Evolutionary conservation across 23 red algal species (phyloP).

Genomic region (Chondrus crispus): DNA sequence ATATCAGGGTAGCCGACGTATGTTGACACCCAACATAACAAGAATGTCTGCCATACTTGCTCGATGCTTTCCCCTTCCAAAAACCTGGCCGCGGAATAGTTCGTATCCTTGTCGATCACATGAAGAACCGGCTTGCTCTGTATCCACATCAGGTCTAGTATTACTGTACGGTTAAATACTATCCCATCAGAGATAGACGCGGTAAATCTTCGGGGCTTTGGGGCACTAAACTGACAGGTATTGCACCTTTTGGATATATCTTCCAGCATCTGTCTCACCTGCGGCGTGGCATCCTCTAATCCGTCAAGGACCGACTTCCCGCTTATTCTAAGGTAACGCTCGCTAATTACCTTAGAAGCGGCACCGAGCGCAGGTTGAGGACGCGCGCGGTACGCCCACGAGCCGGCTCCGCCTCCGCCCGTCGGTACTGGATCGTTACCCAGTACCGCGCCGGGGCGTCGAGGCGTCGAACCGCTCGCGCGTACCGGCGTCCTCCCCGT

Average conservation of each 20-base stretch:
- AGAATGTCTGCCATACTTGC: slow-evolving; percentile 18
- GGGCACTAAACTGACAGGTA: neutral
- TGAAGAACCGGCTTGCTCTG: slow-evolving; percentile 27
- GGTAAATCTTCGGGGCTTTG: neutral
- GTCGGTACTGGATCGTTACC: too few relatives aligned
- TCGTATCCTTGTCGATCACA: slow-evolving; percentile 5
- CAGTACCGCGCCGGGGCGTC: too few relatives aligned
- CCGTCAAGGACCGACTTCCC: too few relatives aligned
- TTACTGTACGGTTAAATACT: slow-evolving; percentile 8
- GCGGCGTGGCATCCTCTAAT: too few relatives aligned
- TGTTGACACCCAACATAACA: slow-evolving; percentile 8
- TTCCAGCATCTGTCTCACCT: neutral
- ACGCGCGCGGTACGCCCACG: too few relatives aligned
- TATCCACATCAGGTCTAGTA: slow-evolving; percentile 14
- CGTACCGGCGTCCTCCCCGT: too few relatives aligned
- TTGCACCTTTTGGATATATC: neutral
- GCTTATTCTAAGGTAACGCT: too few relatives aligned
- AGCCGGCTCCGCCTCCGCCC: too few relatives aligned
- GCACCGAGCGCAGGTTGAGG: too few relatives aligned
- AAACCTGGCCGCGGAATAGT: slow-evolving; percentile 23
- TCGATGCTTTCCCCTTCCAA: neutral
- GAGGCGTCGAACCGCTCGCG: too few relatives aligned
- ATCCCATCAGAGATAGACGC: neutral
- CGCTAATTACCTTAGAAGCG: too few relatives aligned
- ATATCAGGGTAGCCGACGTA: slow-evolving; percentile 2